Percentiles rank a stretch among this genome's conserved stretches.
Evolutionary conservation across 2,329 filamentous ascomycete species (phyloP).

Genomic region (Alternaria sp.): DNA sequence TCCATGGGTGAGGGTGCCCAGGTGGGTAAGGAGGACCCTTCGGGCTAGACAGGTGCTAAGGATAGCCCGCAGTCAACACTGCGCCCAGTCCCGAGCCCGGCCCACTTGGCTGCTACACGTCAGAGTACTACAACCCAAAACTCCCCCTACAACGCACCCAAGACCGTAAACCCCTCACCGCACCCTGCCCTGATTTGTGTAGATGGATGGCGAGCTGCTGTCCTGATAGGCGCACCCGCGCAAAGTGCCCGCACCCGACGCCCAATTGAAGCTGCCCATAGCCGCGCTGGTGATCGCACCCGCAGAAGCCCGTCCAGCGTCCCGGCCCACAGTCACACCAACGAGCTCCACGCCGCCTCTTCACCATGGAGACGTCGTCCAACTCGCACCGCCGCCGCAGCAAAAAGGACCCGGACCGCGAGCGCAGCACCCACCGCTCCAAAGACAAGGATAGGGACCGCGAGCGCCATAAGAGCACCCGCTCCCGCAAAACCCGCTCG

Average conservation of each 20-base stretch:
- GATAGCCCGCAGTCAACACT: conserved; percentile 1
- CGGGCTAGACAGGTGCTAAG: background rate
- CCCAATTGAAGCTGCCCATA: conserved; percentile 40
- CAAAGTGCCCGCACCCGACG: conserved; percentile 24
- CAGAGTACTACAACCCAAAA: conserved; percentile 21
- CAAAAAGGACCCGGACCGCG: conserved; percentile 41
- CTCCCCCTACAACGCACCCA: conserved; percentile 14
- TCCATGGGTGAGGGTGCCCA: background rate
- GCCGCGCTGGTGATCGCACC: conserved; percentile 36
- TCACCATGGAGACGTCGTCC: conserved; percentile 39
- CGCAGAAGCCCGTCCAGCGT: conserved; percentile 22
- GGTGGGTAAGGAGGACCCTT: conserved; percentile 4
- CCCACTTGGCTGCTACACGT: conserved; percentile 24
- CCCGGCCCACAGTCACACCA: conserved; percentile 27
- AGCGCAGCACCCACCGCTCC: conserved; percentile 30
- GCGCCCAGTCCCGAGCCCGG: conserved; percentile 9
- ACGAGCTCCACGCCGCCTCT: conserved; percentile 22
- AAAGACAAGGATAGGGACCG: conserved; percentile 34
- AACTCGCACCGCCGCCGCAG: conserved; percentile 45
- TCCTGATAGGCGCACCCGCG: conserved; percentile 42
- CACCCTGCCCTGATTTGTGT: conserved; percentile 16
- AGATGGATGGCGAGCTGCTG: conserved; percentile 35
- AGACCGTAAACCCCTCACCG: conserved; percentile 11
- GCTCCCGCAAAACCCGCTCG: conserved; percentile 40
- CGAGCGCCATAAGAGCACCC: conserved; percentile 37